phyloP scores from a whole-genome alignment of 768 basidiomycete genomes.

The Filobasidium wieringae region DNA sequence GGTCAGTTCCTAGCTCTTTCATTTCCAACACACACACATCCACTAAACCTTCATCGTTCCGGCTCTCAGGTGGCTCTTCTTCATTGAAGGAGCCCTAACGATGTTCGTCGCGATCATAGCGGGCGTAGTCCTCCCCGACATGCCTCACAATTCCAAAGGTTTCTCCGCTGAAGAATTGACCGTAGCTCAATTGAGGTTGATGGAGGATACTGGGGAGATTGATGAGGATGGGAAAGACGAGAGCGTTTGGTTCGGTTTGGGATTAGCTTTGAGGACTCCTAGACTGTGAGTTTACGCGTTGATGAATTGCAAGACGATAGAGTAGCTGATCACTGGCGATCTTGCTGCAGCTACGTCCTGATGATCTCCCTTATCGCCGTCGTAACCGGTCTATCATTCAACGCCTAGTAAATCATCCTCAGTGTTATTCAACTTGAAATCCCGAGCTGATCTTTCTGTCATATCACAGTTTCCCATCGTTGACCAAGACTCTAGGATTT shows the following conservation, averaged over 20 bases:
- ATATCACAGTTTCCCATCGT: slow-evolving; percentile 21
- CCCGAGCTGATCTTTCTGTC: not conserved
- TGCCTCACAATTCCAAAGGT: slow-evolving; percentile 33
- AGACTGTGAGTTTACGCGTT: slow-evolving; percentile 51
- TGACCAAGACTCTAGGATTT: slow-evolving; percentile 34
- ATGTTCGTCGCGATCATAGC: slow-evolving; percentile 56
- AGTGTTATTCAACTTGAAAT: not conserved
- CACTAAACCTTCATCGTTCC: not conserved
- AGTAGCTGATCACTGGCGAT: no score
- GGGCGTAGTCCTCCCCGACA: slow-evolving; percentile 53
- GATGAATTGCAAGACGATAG: not conserved
- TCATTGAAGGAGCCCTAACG: slow-evolving; percentile 60
- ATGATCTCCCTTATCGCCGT: slow-evolving; percentile 4
- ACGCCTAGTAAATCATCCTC: slow-evolving; percentile 12
- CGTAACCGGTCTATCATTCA: slow-evolving; percentile 12
- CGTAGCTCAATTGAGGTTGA: slow-evolving; percentile 42
- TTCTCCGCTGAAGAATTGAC: slow-evolving; percentile 31
- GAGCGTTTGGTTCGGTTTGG: slow-evolving; percentile 43
- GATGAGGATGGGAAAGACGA: slow-evolving; percentile 45
- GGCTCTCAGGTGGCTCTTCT: slow-evolving; percentile 67
- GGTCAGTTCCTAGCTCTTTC: no score
- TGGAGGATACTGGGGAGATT: slow-evolving; percentile 51
- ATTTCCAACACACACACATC: slow-evolving; percentile 13
- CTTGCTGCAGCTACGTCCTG: slow-evolving; percentile 4
- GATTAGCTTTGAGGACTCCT: slow-evolving; percentile 62